Evolutionary conservation across 306 rosid species (phyloP).

Genomic region (Rosa rugosa): DNA sequence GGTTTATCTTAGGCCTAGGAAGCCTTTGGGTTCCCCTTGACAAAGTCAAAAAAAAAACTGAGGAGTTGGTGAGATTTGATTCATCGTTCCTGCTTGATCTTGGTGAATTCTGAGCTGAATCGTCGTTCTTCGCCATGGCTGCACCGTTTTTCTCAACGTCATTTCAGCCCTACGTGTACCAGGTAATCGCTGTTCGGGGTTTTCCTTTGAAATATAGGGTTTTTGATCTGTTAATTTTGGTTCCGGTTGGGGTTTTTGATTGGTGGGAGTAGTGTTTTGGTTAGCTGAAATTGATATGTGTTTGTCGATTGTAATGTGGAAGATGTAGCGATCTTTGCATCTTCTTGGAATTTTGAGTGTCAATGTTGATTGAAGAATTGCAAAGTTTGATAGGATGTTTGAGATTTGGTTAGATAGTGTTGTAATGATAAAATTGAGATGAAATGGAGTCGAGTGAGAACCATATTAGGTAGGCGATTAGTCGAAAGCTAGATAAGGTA

Average conservation of each 20-base stretch:
- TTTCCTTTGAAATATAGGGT: not conserved
- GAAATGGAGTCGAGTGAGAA: not conserved
- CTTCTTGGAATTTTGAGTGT: not conserved
- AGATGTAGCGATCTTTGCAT: not conserved
- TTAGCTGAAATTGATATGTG: slow-evolving; percentile 10
- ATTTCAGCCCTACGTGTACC: slow-evolving; percentile 94
- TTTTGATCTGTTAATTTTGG: slow-evolving; percentile 4
- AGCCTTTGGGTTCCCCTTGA: too few relatives aligned
- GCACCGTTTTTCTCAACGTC: slow-evolving; percentile 99
- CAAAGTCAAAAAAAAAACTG: too few relatives aligned
- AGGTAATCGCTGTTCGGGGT: slow-evolving; percentile 43
- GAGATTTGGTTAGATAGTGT: not conserved
- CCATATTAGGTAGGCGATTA: not conserved
- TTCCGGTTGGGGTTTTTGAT: slow-evolving; percentile 7
- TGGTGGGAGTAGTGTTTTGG: not conserved
- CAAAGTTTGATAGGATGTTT: too few relatives aligned
- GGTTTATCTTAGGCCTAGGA: too few relatives aligned
- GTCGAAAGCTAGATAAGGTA: not conserved
- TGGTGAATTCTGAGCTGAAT: slow-evolving; percentile 16
- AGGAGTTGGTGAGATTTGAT: not conserved
- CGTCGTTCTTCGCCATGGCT: slow-evolving; percentile 65
- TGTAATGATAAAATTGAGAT: not conserved
- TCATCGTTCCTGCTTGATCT: slow-evolving; percentile 19
- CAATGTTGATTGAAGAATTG: not conserved
- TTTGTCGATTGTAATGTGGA: not conserved